Evolutionary conservation across 2,329 filamentous ascomycete genomes (phyloP), one percentile per base, ranked within the genome.

Genomic region (Colletotrichum eremochloae): DNA sequence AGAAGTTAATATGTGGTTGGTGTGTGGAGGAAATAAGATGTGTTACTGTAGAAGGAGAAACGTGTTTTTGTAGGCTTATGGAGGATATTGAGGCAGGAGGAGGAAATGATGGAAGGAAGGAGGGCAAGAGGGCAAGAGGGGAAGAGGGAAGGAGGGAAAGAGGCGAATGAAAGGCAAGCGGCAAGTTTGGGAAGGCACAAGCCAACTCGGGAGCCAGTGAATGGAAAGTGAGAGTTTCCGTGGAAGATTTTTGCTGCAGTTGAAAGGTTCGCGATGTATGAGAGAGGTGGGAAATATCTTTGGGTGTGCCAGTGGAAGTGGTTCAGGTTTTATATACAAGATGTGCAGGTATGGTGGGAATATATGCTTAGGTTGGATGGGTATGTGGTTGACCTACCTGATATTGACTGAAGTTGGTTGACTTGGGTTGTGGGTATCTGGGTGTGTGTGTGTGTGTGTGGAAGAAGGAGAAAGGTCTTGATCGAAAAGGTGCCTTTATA

Each of bases 381-480:
- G 50, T n/a, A 20, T 38, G 20, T 56, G 36, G 44, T 44, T 7
- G 40, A 46, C 36, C 12, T 65, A 65, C 52, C 50, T 57, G 40
- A 40, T 38, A 11, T 50, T 46, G n/a, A 2, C 12, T 46, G 29
- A 64, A n/a, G 48, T 20, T 53, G 46, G 50, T 65, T 56, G 38
- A 29, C 20, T 65, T 53, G 20, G 29, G 52, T 18, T 20, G 50
- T 8, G 18, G 5, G 6, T 20, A 5, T 53, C n/a, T 5, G 33
- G 33, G 20, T 20, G 42, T 62, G 60, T n/a, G n/a, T 15, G 20
- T 42, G 24, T 52, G 5, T 64, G 24, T 36, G 50, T 44, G 20
- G 14, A 53, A 8, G 52, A 46, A 53, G 48, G 38, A 31, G 9
- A 56, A 4, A 15, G 5, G 12, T 7, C 18, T 33, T 18, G n/a